Conservation (phyloP, 75 land plant genomes). For the Chamaecyparis obtusa region DNA sequence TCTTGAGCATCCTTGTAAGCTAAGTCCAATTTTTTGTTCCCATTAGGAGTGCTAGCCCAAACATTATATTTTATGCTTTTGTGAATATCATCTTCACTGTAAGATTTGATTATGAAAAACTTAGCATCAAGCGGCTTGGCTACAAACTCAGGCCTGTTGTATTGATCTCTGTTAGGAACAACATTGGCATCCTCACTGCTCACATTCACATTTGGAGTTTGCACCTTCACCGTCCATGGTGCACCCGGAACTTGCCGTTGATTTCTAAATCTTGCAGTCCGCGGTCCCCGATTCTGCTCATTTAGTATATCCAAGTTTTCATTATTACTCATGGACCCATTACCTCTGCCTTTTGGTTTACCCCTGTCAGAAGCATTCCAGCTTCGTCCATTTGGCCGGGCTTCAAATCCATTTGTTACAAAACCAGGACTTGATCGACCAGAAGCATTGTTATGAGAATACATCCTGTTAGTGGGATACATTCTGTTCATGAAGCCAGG, state of each 20-base stretch:
- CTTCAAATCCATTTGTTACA: conserved; percentile 47
- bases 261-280: conserved; percentile 61
- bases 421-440: conserved; percentile 44
- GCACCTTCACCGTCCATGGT: conserved; percentile 37
- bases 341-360: conserved; percentile 59
- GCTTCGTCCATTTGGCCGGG: conserved; percentile 52
- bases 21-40: conserved; percentile 90
- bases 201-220: conserved; percentile 26
- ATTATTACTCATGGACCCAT: conserved; percentile 55
- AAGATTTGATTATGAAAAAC: conserved; percentile 89
- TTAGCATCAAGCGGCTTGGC: conserved; percentile 65
- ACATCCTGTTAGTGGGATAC: conserved; percentile 53
- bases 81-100: conserved; percentile 96
- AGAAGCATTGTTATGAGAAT: conserved; percentile 46
- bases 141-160: conserved; percentile 64
- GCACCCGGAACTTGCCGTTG: conserved; percentile 39
- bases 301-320: conserved; percentile 70
- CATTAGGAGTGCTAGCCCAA: conserved; percentile 92
- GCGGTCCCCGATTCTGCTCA: conserved; percentile 91
- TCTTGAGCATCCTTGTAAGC: conserved; percentile 67
- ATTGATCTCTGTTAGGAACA: conserved; percentile 59
- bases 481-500: conserved; percentile 39
- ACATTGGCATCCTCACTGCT: conserved; percentile 26
- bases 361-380: conserved; percentile 57
- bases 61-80: conserved; percentile 93